Conservation (phyloP, 441 rosid species). For the Pelargonium fulgidum region DNA sequence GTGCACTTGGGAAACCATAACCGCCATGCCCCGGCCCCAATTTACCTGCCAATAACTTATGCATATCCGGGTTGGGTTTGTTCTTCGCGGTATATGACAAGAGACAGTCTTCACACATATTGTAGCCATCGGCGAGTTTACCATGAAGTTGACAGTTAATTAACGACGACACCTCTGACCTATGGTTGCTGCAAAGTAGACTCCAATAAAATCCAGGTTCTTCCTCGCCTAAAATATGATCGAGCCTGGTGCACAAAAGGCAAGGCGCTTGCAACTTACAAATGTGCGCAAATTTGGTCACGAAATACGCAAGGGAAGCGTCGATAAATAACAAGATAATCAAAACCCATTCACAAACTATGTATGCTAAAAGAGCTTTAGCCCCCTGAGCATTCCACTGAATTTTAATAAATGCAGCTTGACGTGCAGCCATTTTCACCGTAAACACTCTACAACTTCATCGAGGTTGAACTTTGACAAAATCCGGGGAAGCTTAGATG, state of each 20-base stretch:
- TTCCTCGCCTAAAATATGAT: conserved; percentile 38
- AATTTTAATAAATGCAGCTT: conserved; percentile 16
- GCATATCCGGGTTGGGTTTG: conserved; percentile 36
- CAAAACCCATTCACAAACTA: conserved; percentile 70
- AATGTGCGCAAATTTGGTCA: conserved; percentile 48
- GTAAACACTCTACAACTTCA: conserved; percentile 18
- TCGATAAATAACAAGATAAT: conserved; percentile 51
- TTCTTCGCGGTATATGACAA: conserved; percentile 36
- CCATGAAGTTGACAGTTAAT: conserved; percentile 52
- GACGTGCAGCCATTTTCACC: conserved; percentile 30
- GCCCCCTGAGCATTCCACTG: conserved; percentile 28
- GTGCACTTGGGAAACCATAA: conserved; percentile 20
- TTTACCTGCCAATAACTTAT: conserved; percentile 37
- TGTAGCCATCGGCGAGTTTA: conserved; percentile 46
- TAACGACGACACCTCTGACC: conserved; percentile 52
- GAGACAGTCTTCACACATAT: conserved; percentile 63
- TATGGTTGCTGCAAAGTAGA: conserved; percentile 52
- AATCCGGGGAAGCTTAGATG: conserved; percentile 17
- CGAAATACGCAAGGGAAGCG: conserved; percentile 51
- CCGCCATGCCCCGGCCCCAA: conserved; percentile 33
- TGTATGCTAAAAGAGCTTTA: conserved; percentile 32
- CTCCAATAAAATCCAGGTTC: conserved; percentile 42
- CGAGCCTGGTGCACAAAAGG: conserved; percentile 67
- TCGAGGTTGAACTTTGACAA: conserved; percentile 15
- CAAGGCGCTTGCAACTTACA: conserved; percentile 62